A percentile compares a stretch with the other conserved stretches of the same genome.
Conservation (phyloP, 768 basidiomycete species). For the Tulasnella calospora region DNA sequence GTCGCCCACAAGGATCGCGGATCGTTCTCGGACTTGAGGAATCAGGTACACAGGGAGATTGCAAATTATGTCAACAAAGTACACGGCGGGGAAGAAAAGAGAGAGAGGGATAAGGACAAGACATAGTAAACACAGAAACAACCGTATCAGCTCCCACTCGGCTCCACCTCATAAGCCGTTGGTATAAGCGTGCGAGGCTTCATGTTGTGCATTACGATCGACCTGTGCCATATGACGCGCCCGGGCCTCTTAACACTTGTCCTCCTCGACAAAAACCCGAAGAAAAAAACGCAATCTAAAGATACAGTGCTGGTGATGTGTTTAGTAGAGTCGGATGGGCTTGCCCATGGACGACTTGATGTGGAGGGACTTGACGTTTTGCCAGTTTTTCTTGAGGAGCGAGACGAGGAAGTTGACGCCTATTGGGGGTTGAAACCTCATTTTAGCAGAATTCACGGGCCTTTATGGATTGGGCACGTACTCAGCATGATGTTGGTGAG, state of each 20-base stretch:
- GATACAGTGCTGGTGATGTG: constrained; percentile 1
- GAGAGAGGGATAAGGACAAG: not conserved
- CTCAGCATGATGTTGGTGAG: constrained; percentile 96
- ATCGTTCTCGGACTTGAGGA: not conserved
- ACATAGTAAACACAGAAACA: not conserved
- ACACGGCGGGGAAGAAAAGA: not conserved
- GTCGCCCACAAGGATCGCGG: no score
- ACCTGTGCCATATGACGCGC: constrained; percentile 29
- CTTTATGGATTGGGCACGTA: constrained; percentile 39
- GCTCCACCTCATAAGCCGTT: constrained; percentile 66
- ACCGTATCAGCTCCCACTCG: constrained; percentile 86
- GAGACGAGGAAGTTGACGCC: constrained; percentile 99
- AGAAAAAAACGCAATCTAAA: constrained; percentile 3
- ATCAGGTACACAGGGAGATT: not conserved
- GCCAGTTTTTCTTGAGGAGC: constrained; percentile 99
- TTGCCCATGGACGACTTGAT: constrained; percentile 99
- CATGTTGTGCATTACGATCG: constrained; percentile 77
- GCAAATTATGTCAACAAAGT: not conserved
- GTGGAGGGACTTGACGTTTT: constrained; percentile 97
- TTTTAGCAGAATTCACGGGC: not conserved
- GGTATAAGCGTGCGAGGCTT: constrained; percentile 99
- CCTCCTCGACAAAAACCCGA: constrained; percentile 30
- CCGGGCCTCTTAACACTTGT: constrained; percentile 28
- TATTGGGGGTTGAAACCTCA: not conserved
- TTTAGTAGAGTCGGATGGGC: constrained; percentile 87